Evolutionary conservation across 106 monocot genomes (phyloP).

Genomic region (Amphibolis antarctica): DNA sequence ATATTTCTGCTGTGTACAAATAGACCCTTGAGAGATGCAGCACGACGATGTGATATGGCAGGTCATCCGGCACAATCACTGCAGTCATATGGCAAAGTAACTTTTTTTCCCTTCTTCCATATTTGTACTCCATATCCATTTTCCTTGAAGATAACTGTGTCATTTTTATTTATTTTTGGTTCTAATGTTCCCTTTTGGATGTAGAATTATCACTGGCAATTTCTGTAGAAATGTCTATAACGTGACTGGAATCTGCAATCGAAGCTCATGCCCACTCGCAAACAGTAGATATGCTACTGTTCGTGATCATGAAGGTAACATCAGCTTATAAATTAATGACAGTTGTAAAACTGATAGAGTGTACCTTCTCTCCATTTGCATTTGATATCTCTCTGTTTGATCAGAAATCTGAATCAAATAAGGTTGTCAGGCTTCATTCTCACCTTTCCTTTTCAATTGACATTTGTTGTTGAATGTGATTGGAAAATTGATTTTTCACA

Average conservation of each 20-base stretch:
- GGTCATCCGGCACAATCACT: constrained; percentile 84
- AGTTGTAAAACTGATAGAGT: background rate
- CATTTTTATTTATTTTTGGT: background rate
- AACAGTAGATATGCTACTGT: constrained; percentile 93
- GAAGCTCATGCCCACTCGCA: constrained; percentile 91
- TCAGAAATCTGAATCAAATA: too few species aligned
- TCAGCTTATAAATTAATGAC: background rate
- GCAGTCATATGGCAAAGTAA: constrained; percentile 98
- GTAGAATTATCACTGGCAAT: constrained; percentile 72
- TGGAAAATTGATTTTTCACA: too few species aligned
- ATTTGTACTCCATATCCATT: background rate
- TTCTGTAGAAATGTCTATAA: constrained; percentile 87
- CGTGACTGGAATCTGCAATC: constrained; percentile 83
- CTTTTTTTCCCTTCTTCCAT: background rate
- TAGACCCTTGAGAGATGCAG: constrained; percentile 67
- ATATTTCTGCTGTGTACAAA: too few species aligned
- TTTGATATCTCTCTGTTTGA: background rate
- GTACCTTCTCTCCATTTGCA: background rate
- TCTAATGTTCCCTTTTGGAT: background rate
- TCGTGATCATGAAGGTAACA: constrained; percentile 73
- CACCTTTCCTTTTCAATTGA: too few species aligned
- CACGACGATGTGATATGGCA: constrained; percentile 98
- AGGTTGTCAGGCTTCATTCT: too few species aligned
- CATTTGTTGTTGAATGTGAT: too few species aligned
- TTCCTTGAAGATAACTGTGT: background rate